Percentiles rank a stretch among this genome's conserved stretches.
These are phyloP conservation scores for Mortierella sp. DNA, from an alignment of 371 early-diverging fungal species.

Conservation along the genomic window DNA sequence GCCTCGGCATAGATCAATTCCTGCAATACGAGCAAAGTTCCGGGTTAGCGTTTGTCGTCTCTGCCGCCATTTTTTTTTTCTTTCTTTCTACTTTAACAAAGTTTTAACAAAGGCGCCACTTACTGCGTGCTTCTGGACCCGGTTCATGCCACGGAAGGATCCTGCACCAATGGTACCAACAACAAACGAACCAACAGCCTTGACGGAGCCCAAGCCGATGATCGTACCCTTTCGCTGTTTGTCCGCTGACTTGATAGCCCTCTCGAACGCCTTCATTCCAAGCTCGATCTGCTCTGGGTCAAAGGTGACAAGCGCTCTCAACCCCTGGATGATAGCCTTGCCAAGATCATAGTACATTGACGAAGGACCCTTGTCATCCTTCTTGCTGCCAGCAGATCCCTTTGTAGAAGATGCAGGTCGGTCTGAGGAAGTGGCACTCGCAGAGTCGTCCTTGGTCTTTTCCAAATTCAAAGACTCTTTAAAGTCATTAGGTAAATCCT, in stretches of 20 bases:
- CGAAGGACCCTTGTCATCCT: slow-evolving; percentile 10
- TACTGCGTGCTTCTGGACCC: slow-evolving; percentile 54
- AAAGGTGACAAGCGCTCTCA: slow-evolving; percentile 41
- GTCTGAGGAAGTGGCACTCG: slow-evolving; percentile 6
- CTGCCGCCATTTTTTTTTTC: not conserved
- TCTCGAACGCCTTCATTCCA: slow-evolving; percentile 47
- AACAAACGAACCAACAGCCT: slow-evolving; percentile 49
- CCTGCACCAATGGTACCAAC: slow-evolving; percentile 48
- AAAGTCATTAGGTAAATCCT: too few species aligned
- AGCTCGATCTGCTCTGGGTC: slow-evolving; percentile 38
- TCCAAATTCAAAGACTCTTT: too few species aligned
- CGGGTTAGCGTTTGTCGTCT: too few species aligned
- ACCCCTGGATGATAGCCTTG: slow-evolving; percentile 36
- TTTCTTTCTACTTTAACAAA: not conserved
- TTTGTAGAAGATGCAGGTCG: slow-evolving; percentile 1
- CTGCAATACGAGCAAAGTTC: slow-evolving; percentile 8
- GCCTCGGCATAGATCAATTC: slow-evolving; percentile 49
- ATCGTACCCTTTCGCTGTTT: slow-evolving; percentile 48
- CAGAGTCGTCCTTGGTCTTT: not conserved
- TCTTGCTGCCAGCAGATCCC: slow-evolving; percentile 10
- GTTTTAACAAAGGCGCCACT: slow-evolving; percentile 5
- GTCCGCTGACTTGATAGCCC: slow-evolving; percentile 39
- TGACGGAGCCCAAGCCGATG: slow-evolving; percentile 44
- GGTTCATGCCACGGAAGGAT: slow-evolving; percentile 48
- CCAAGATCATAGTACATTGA: slow-evolving; percentile 42